Conservation (phyloP, 805 yeast species). For the Teunomyces tritomae region DNA sequence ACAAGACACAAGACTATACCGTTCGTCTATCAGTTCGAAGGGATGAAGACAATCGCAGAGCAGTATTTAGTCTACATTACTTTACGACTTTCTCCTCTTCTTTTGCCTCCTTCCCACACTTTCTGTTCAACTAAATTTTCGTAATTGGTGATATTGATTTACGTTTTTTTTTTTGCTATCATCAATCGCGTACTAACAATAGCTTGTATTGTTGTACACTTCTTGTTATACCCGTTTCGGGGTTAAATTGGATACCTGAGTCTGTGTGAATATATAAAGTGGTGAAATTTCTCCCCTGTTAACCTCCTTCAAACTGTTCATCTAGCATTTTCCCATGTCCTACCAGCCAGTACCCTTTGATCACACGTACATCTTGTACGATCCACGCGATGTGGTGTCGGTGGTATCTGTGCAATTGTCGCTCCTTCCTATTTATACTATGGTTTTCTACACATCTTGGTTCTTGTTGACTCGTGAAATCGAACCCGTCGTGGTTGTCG, state of each 20-base stretch:
- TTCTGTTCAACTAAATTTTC: too few relatives aligned
- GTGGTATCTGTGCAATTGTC: slow-evolving; percentile 68
- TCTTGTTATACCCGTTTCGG: background rate
- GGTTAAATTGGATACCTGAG: background rate
- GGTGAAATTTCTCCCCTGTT: slow-evolving; percentile 5
- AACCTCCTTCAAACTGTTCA: background rate
- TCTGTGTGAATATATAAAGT: background rate
- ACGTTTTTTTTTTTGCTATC: background rate
- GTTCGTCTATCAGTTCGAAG: too few relatives aligned
- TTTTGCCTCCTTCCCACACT: too few relatives aligned
- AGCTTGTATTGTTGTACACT: background rate
- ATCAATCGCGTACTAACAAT: background rate
- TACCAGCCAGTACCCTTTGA: slow-evolving; percentile 62
- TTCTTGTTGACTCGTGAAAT: slow-evolving; percentile 78
- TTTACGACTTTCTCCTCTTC: too few relatives aligned
- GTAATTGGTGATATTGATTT: background rate
- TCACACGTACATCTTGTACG: slow-evolving; percentile 80
- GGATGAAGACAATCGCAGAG: too few relatives aligned
- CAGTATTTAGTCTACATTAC: too few relatives aligned
- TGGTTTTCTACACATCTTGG: slow-evolving; percentile 82
- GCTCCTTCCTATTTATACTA: slow-evolving; percentile 72
- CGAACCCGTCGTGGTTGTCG: slow-evolving; percentile 79
- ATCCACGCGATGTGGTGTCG: slow-evolving; percentile 62
- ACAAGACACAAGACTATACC: too few relatives aligned
- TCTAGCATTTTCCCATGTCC: background rate